A percentile compares a stretch with the other conserved stretches of the same genome.
phyloP scores from a whole-genome alignment of 805 yeast species.

The Candida saitoana region DNA sequence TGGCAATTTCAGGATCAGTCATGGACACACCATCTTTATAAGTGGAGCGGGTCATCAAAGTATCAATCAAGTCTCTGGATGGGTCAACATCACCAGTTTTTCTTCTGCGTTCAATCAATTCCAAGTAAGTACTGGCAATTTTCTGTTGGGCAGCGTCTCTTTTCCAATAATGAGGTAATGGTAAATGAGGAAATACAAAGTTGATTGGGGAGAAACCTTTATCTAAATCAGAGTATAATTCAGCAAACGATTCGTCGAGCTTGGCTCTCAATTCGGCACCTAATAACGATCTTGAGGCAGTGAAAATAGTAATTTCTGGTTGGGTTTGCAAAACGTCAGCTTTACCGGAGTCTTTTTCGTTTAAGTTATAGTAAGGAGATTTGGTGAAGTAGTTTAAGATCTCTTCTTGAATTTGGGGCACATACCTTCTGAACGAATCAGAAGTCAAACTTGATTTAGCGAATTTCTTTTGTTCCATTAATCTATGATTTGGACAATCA shows the following conservation, averaged over 20 bases:
- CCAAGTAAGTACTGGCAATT: constrained; percentile 77
- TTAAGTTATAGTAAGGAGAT: constrained; percentile 46
- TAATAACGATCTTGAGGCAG: constrained; percentile 86
- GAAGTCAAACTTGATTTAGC: constrained; percentile 85
- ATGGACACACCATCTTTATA: constrained; percentile 91
- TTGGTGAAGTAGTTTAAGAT: constrained; percentile 58
- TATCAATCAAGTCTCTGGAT: constrained; percentile 84
- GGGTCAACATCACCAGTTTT: constrained; percentile 64
- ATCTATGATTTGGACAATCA: constrained; percentile 88
- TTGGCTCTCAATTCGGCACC: constrained; percentile 88
- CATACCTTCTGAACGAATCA: constrained; percentile 79
- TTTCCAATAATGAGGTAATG: constrained; percentile 75
- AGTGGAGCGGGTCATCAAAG: constrained; percentile 73
- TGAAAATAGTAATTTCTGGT: constrained; percentile 93
- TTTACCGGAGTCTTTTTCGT: constrained; percentile 38
- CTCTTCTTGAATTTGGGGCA: constrained; percentile 84
- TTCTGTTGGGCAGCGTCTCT: constrained; percentile 86
- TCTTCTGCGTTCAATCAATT: constrained; percentile 72
- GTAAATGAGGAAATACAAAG: constrained; percentile 92
- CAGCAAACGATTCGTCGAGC: constrained; percentile 79
- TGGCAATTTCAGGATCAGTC: constrained; percentile 95
- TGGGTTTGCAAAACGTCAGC: constrained; percentile 75
- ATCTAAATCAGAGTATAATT: constrained; percentile 84
- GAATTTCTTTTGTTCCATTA: constrained; percentile 98
- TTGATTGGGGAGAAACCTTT: constrained; percentile 95